Evolutionary conservation across 306 rosid species (phyloP).

Genomic region (Carpinus fangiana): DNA sequence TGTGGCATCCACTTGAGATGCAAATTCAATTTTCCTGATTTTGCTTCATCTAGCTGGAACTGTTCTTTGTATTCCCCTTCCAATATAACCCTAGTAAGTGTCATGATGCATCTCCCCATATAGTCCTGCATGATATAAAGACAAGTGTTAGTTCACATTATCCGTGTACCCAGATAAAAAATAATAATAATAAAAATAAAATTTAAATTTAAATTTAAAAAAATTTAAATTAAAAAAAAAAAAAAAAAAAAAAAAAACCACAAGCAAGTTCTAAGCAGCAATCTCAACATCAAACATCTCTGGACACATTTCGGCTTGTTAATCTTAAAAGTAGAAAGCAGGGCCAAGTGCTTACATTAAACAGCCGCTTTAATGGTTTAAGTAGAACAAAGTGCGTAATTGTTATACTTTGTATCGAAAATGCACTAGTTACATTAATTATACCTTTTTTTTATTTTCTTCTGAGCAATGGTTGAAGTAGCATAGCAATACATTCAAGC

Average conservation of each 20-base stretch:
- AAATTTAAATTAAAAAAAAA: too few species aligned
- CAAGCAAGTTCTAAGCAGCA: neutral
- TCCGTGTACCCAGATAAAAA: neutral
- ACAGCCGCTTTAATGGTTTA: neutral
- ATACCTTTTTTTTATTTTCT: neutral
- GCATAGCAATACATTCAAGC: neutral
- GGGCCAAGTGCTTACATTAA: neutral
- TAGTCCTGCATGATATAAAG: constrained; percentile 57
- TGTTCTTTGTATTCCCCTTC: constrained; percentile 86
- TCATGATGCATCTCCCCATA: constrained; percentile 89
- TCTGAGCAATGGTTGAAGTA: neutral
- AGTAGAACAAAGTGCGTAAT: too few species aligned
- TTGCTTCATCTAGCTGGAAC: constrained; percentile 74
- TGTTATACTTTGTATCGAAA: too few species aligned
- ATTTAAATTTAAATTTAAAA: too few species aligned
- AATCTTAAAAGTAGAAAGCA: neutral
- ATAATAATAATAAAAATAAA: neutral
- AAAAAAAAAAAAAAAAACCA: too few species aligned
- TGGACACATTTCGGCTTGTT: neutral
- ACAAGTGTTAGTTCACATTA: constrained; percentile 6
- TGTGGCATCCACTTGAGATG: constrained; percentile 94
- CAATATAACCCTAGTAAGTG: constrained; percentile 80
- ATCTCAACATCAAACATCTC: neutral
- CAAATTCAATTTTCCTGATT: constrained; percentile 77
- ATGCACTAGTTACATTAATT: too few species aligned